Conservation (phyloP, 169 alveolate species). For the Plasmodium coatneyi region DNA sequence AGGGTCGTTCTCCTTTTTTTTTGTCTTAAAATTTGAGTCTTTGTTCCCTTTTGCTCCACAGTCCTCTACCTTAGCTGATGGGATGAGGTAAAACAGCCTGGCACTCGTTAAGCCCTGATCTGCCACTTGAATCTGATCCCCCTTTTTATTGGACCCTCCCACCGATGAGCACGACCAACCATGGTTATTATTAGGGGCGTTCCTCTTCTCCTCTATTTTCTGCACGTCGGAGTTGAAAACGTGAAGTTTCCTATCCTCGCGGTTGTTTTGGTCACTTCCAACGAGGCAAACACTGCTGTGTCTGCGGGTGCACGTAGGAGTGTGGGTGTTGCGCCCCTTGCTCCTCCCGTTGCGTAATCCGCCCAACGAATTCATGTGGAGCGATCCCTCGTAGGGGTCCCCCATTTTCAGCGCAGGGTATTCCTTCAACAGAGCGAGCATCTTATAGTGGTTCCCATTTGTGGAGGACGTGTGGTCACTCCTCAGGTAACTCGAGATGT, state of each 20-base stretch:
- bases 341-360: neutral
- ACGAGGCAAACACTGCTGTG: neutral
- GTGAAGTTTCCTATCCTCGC: neutral
- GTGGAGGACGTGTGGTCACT: neutral
- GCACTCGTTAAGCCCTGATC: neutral
- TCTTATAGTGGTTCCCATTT: conserved; percentile 7
- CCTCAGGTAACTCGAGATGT: conserved; percentile 25
- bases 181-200: neutral
- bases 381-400: neutral
- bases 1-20: neutral
- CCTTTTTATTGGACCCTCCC: neutral
- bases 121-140: neutral
- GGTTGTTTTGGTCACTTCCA: neutral
- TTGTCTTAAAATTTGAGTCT: neutral
- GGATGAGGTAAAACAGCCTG: conserved; percentile 28
- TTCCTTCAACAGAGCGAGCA: conserved; percentile 12
- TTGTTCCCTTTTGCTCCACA: neutral
- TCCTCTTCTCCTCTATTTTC: neutral
- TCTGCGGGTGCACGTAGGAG: neutral
- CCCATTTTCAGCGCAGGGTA: neutral
- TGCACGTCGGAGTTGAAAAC: neutral
- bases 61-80: neutral
- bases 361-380: neutral
- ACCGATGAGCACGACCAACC: neutral
- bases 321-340: neutral